Percentiles rank a stretch among this genome's conserved stretches.
phyloP scores from a whole-genome alignment of 805 yeast genomes.

The Kodamaea restingae region DNA sequence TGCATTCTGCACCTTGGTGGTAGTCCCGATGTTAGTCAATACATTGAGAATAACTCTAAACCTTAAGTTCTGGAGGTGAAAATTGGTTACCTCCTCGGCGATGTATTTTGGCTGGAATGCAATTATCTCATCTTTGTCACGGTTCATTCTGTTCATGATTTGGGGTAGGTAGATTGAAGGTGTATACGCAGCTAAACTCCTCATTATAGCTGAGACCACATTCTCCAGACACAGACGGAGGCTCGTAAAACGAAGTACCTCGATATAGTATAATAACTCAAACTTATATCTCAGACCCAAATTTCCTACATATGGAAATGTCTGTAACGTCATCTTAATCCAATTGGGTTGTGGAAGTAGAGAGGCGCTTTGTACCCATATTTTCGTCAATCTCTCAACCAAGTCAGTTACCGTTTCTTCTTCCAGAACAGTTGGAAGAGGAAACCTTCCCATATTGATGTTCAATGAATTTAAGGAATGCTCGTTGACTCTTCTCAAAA shows the following conservation, averaged over 20 bases:
- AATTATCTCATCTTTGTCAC: slow-evolving; percentile 16
- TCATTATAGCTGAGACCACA: slow-evolving; percentile 20
- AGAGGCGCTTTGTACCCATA: slow-evolving; percentile 27
- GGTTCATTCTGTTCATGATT: slow-evolving; percentile 18
- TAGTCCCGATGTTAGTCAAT: slow-evolving; percentile 17
- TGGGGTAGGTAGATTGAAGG: slow-evolving; percentile 24
- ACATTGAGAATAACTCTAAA: slow-evolving; percentile 17
- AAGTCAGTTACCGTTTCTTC: slow-evolving; percentile 19
- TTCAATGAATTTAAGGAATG: slow-evolving; percentile 17
- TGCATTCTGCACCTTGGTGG: slow-evolving; percentile 8
- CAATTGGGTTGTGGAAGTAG: slow-evolving; percentile 23
- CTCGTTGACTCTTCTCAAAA: not conserved
- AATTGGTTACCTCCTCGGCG: slow-evolving; percentile 16
- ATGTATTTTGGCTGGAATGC: slow-evolving; percentile 14
- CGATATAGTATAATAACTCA: slow-evolving; percentile 24
- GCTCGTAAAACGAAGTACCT: slow-evolving; percentile 20
- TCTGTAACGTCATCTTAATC: slow-evolving; percentile 35
- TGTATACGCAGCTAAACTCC: slow-evolving; percentile 22
- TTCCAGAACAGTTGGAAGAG: slow-evolving; percentile 20
- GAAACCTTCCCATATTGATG: slow-evolving; percentile 34
- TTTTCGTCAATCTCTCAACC: slow-evolving; percentile 25
- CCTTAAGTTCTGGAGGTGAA: slow-evolving; percentile 19
- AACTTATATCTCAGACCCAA: slow-evolving; percentile 33
- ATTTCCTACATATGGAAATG: slow-evolving; percentile 39
- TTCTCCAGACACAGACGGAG: slow-evolving; percentile 20